Percentiles rank a stretch among this genome's conserved stretches.
These are phyloP conservation scores for Gaeumannomyces tritici DNA, from an alignment of 2,329 filamentous ascomycete species.

Conservation along the genomic window DNA sequence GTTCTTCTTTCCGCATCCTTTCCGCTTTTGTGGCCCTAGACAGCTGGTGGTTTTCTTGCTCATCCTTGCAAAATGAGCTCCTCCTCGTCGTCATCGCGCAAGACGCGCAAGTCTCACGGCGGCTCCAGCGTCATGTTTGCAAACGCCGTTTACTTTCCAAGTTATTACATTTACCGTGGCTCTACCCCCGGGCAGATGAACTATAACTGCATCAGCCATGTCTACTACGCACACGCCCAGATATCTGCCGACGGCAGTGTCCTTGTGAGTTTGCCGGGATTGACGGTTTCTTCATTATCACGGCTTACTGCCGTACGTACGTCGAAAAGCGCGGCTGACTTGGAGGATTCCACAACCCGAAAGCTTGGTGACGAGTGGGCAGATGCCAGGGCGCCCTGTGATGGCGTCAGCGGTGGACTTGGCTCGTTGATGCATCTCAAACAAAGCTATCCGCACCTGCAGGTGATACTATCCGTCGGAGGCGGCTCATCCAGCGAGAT, in stretches of 20 bases:
- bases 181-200: slow-evolving; percentile 67
- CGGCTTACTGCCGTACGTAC: background rate
- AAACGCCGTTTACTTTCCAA: slow-evolving; percentile 82
- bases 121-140: slow-evolving; percentile 44
- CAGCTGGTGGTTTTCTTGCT: background rate
- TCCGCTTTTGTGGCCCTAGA: background rate
- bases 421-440: slow-evolving; percentile 67
- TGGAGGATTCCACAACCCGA: background rate
- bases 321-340: background rate
- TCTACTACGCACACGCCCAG: slow-evolving; percentile 77
- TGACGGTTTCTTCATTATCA: background rate
- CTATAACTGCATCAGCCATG: slow-evolving; percentile 67
- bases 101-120: slow-evolving; percentile 34
- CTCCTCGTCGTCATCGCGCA: slow-evolving; percentile 28
- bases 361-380: slow-evolving; percentile 75
- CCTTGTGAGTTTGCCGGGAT: slow-evolving; percentile 47
- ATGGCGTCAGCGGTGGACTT: slow-evolving; percentile 61
- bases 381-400: slow-evolving; percentile 61
- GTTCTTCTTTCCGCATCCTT: background rate
- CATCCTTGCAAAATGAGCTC: slow-evolving; percentile 9
- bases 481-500: slow-evolving; percentile 55
- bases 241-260: slow-evolving; percentile 63
- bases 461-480: slow-evolving; percentile 69
- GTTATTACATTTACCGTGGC: slow-evolving; percentile 62
- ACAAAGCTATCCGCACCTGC: slow-evolving; percentile 57